phyloP scores from a whole-genome alignment of 2,329 filamentous ascomycete genomes.

The Raffaelea arxii region DNA sequence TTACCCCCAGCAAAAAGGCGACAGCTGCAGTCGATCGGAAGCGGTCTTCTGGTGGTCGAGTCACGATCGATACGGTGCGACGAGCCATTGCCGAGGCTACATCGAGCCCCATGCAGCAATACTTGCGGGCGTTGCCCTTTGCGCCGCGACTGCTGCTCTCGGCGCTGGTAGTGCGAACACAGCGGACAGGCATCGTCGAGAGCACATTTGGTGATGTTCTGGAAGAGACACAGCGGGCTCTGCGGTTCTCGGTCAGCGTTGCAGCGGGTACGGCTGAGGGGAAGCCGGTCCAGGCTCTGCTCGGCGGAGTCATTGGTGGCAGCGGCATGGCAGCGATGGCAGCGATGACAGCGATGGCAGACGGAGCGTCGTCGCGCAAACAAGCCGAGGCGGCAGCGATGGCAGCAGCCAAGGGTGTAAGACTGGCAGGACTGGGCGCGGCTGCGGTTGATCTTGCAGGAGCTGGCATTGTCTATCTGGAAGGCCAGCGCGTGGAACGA shows the following conservation, averaged over 20 bases:
- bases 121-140: slow-evolving; percentile 72
- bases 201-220: slow-evolving; percentile 82
- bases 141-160: slow-evolving; percentile 78
- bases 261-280: slow-evolving; percentile 21
- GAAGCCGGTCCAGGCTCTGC: slow-evolving; percentile 46
- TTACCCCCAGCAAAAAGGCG: slow-evolving; percentile 17
- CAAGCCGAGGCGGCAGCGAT: slow-evolving; percentile 8
- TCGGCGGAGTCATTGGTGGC: slow-evolving; percentile 2
- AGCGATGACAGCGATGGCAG: neutral
- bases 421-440: slow-evolving; percentile 26
- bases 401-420: slow-evolving; percentile 14
- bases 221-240: slow-evolving; percentile 70
- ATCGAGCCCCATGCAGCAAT: slow-evolving; percentile 82
- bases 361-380: slow-evolving; percentile 3
- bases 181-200: slow-evolving; percentile 77
- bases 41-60: slow-evolving; percentile 41
- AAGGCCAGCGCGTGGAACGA: slow-evolving; percentile 70
- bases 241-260: slow-evolving; percentile 44
- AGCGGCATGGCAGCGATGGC: no score
- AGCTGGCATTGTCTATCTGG: slow-evolving; percentile 78
- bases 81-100: slow-evolving; percentile 93
- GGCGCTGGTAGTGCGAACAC: slow-evolving; percentile 66
- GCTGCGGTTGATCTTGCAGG: slow-evolving; percentile 79
- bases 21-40: slow-evolving; percentile 20
- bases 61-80: slow-evolving; percentile 90